Evolutionary conservation across 2,329 filamentous ascomycete species (phyloP).

Genomic region (Akanthomyces muscarius): DNA sequence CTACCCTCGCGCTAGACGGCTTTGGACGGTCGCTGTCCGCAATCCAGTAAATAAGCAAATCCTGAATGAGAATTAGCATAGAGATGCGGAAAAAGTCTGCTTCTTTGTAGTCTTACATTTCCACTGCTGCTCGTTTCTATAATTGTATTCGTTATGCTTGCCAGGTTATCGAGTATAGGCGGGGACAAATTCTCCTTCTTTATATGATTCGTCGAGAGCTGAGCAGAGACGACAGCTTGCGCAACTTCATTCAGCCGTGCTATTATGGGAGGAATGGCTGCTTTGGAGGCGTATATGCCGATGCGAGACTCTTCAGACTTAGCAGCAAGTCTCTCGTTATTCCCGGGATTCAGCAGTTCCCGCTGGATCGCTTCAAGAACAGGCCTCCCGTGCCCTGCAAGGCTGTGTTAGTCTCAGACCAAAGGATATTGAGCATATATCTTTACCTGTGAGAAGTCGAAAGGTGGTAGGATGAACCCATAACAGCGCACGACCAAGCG

Average conservation of each 20-base stretch:
- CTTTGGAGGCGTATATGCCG: slow-evolving; percentile 30
- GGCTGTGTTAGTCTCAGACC: background rate
- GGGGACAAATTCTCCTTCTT: slow-evolving; percentile 20
- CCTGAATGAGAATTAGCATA: slow-evolving; percentile 23
- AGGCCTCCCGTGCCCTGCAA: slow-evolving; percentile 20
- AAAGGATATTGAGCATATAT: too few relatives aligned
- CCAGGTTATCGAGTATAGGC: slow-evolving; percentile 29
- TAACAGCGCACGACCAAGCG: slow-evolving; percentile 4
- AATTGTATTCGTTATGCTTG: slow-evolving; percentile 31
- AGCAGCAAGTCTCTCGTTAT: slow-evolving; percentile 29
- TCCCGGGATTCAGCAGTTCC: slow-evolving; percentile 30
- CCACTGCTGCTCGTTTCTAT: slow-evolving; percentile 22
- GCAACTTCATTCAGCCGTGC: slow-evolving; percentile 33
- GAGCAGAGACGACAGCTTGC: slow-evolving; percentile 25
- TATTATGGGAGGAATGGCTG: slow-evolving; percentile 31
- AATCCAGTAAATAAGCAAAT: slow-evolving; percentile 42
- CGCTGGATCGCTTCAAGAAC: slow-evolving; percentile 28
- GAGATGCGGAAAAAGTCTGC: background rate
- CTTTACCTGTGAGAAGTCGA: slow-evolving; percentile 10
- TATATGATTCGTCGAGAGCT: slow-evolving; percentile 25
- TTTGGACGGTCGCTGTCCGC: slow-evolving; percentile 22
- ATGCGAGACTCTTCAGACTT: slow-evolving; percentile 23
- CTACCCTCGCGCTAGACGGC: background rate
- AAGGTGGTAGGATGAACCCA: slow-evolving; percentile 11
- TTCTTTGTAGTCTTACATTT: slow-evolving; percentile 21